phyloP scores from a whole-genome alignment of 805 yeast genomes.

The Lachancea kluyveri region DNA sequence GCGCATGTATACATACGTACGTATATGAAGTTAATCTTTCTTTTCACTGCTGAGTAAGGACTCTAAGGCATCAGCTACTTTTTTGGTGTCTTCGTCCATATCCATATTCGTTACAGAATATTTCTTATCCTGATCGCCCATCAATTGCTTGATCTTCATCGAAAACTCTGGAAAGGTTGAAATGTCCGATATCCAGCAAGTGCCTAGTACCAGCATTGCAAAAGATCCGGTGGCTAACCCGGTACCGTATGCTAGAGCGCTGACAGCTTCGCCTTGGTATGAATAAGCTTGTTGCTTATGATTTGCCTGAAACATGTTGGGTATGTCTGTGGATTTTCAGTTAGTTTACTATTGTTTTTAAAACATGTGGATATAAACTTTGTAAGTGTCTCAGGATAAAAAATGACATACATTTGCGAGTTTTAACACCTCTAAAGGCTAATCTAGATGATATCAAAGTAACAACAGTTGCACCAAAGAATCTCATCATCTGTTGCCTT shows the following conservation, averaged over 20 bases:
- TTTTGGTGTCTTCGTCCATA: constrained; percentile 53
- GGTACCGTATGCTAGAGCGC: constrained; percentile 79
- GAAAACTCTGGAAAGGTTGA: constrained; percentile 66
- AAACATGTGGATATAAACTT: too few relatives aligned
- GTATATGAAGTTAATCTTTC: constrained; percentile 1
- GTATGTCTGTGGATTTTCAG: constrained; percentile 46
- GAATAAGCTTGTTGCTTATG: constrained; percentile 81
- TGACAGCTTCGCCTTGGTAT: constrained; percentile 74
- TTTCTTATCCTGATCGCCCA: constrained; percentile 58
- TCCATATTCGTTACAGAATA: constrained; percentile 36
- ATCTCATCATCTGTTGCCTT: constrained; percentile 63
- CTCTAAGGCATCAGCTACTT: constrained; percentile 50
- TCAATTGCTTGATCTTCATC: constrained; percentile 57
- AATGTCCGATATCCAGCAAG: constrained; percentile 76
- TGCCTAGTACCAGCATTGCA: constrained; percentile 66
- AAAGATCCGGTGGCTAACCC: constrained; percentile 65
- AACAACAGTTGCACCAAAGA: constrained; percentile 65
- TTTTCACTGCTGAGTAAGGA: constrained; percentile 42
- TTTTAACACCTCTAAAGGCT: constrained; percentile 67
- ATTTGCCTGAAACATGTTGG: constrained; percentile 75
- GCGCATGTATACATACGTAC: too few relatives aligned
- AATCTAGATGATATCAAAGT: constrained; percentile 67
- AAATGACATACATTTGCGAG: constrained; percentile 56
- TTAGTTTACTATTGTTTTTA: too few relatives aligned
- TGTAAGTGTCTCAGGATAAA: too few relatives aligned